A percentile compares a stretch with the other conserved stretches of the same genome.
Evolutionary conservation across 805 yeast species (phyloP).

Genomic region (Candida tallmaniae): DNA sequence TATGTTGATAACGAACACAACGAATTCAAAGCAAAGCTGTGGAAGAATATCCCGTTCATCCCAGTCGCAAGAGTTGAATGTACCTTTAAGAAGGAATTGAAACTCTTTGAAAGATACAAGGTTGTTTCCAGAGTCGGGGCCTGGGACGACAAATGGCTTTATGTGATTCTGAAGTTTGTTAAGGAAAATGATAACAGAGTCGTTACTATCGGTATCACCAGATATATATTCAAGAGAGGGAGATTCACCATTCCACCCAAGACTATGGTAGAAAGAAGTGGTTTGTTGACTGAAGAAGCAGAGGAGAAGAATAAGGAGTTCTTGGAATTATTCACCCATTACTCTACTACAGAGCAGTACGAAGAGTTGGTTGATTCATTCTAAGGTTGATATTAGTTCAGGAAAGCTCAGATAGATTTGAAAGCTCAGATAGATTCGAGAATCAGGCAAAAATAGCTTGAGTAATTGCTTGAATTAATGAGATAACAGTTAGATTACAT

Average conservation of each 20-base stretch:
- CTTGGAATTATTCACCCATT: conserved; percentile 8
- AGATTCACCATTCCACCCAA: conserved; percentile 69
- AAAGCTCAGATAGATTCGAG: too few species aligned
- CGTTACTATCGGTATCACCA: conserved; percentile 59
- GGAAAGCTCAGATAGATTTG: too few species aligned
- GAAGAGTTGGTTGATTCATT: conserved; percentile 8
- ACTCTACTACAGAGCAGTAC: conserved; percentile 7
- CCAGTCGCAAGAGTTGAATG: conserved; percentile 76
- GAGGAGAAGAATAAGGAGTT: conserved; percentile 10
- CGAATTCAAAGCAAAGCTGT: conserved; percentile 23
- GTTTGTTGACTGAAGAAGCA: conserved; percentile 13
- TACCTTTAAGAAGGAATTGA: conserved; percentile 68
- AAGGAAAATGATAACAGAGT: conserved; percentile 18
- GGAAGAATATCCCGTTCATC: conserved; percentile 49
- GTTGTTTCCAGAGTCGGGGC: conserved; percentile 60
- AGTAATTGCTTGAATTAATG: too few species aligned
- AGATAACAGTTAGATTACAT: neutral
- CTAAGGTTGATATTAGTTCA: neutral
- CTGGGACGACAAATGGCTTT: conserved; percentile 89
- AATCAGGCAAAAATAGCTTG: too few species aligned
- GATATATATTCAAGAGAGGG: conserved; percentile 76
- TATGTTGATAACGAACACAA: conserved; percentile 36
- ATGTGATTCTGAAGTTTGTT: conserved; percentile 60
- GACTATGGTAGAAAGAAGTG: conserved; percentile 40
- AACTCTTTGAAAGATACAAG: conserved; percentile 55